Base-by-base conservation (phyloP, 169 alveolate genomes). In the Hepatocystis sp. region DNA sequence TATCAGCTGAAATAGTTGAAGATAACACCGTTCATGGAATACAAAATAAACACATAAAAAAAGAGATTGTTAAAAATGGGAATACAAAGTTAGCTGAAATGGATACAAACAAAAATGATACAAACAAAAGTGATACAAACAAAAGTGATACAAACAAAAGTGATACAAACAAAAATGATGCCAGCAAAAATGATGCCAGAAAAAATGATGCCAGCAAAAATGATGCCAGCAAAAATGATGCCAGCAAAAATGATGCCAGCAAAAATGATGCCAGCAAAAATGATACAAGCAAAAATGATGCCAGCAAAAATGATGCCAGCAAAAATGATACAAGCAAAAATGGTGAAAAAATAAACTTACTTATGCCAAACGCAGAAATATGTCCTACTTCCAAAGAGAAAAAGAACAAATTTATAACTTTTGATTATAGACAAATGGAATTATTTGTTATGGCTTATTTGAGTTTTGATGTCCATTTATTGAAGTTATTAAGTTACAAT, bases 381-480 rank as follows among this genome's bases (percentile, higher is more conserved):
- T 0, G 2, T 19, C 4, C 52, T n/a, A n/a, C n/a, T n/a, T n/a
- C n/a, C n/a, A n/a, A 42, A 15, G 44, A 19, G 7, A 55, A 36
- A 10, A 56, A 44, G 21, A 32, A 71, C n/a, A 76, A 76, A 8
- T 78, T 90, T 11, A 46, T 91, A 23, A 65, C 92, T 2, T 55
- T 91, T 21, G 94, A 91, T 61, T 91, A 91, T 28, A 67, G 61
- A 27, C 92, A 91, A 30, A 91, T 91, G 94, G 94, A 91, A 66
- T 66, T 91, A 51, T 85, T 84, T 86, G 86, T 91, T 21, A 76
- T 91, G 91, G 94, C 93, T 3, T 86, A 81, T 30, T 78, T 91
- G 0, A 86, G 91, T 44, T 66, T 71, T 28, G 94, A 91, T 68
- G 25, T 23, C 0, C 58, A 81, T 10, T 42, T 91, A 34, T 85